Conservation (phyloP, 2,329 filamentous ascomycete species). For the Bipolaris cookei region DNA sequence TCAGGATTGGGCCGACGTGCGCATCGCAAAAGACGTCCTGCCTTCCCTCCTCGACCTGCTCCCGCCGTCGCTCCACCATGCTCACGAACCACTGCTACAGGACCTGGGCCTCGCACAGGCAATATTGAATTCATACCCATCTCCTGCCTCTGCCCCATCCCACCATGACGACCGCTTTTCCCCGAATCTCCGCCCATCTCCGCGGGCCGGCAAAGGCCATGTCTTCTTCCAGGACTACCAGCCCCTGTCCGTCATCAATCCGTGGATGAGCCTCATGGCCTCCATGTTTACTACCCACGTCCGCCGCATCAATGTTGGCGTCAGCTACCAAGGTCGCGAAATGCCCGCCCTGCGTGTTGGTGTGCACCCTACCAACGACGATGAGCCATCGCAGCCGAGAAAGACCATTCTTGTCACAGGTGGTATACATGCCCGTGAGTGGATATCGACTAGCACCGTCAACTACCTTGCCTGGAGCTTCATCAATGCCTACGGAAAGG, state of each 20-base stretch:
- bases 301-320: slow-evolving; percentile 75
- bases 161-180: slow-evolving; percentile 38
- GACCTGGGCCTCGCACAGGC: slow-evolving; percentile 72
- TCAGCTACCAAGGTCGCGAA: slow-evolving; percentile 84
- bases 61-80: slow-evolving; percentile 72
- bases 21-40: slow-evolving; percentile 77
- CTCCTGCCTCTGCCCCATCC: slow-evolving; percentile 41
- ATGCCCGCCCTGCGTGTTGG: slow-evolving; percentile 84
- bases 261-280: slow-evolving; percentile 88
- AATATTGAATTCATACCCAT: slow-evolving; percentile 77
- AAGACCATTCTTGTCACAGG: slow-evolving; percentile 84
- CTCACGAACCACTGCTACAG: slow-evolving; percentile 77
- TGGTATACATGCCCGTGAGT: slow-evolving; percentile 92
- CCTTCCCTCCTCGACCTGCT: slow-evolving; percentile 79
- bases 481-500: slow-evolving; percentile 81
- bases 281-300: slow-evolving; percentile 89
- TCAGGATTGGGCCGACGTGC: slow-evolving; percentile 81
- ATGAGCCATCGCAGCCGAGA: slow-evolving; percentile 58
- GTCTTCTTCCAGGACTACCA: slow-evolving; percentile 95
- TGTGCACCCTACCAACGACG: slow-evolving; percentile 59
- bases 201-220: slow-evolving; percentile 56
- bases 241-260: slow-evolving; percentile 79
- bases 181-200: slow-evolving; percentile 34
- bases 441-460: slow-evolving; percentile 91
- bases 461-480: slow-evolving; percentile 90